Evolutionary conservation across 2,329 filamentous ascomycete species (phyloP).

Genomic region (Sclerotinia borealis): DNA sequence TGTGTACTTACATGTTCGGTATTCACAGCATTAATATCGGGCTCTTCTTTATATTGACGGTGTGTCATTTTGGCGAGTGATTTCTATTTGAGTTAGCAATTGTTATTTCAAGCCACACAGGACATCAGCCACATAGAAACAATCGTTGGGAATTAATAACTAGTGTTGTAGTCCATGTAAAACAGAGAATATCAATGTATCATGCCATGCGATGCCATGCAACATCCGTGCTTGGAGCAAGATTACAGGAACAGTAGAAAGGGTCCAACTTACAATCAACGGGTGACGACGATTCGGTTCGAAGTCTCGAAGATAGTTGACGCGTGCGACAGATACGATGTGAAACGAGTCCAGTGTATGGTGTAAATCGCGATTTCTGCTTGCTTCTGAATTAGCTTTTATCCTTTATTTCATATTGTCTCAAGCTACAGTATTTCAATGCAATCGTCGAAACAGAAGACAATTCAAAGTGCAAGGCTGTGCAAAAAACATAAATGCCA

Average conservation of each 20-base stretch:
- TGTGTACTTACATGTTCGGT: conserved; percentile 41
- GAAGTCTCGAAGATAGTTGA: conserved; percentile 6
- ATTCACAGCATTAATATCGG: conserved; percentile 28
- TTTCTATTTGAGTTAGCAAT: conserved; percentile 22
- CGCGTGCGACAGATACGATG: conserved; percentile 14
- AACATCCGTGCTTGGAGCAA: conserved; percentile 25
- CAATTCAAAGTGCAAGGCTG: conserved; percentile 13
- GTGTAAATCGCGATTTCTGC: conserved; percentile 16
- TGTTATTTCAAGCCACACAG: conserved; percentile 12
- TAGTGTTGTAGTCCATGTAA: conserved; percentile 12
- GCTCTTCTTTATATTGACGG: conserved; percentile 42
- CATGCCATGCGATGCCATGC: conserved; percentile 22
- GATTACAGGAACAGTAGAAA: conserved; percentile 12
- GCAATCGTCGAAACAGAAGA: conserved; percentile 24
- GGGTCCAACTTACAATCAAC: conserved; percentile 23
- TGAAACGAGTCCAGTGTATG: conserved; percentile 24
- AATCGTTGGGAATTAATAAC: not conserved
- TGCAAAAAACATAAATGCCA: conserved; percentile 20
- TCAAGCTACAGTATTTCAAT: conserved; percentile 17
- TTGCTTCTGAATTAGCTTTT: conserved; percentile 19
- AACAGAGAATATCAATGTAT: conserved; percentile 18
- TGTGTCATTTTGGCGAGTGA: conserved; percentile 27
- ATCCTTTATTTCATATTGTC: conserved; percentile 12
- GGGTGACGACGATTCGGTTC: not conserved
- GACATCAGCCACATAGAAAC: conserved; percentile 13